phyloP scores from a whole-genome alignment of 2,329 filamentous ascomycete genomes.

The Rachicladosporium sp. region DNA sequence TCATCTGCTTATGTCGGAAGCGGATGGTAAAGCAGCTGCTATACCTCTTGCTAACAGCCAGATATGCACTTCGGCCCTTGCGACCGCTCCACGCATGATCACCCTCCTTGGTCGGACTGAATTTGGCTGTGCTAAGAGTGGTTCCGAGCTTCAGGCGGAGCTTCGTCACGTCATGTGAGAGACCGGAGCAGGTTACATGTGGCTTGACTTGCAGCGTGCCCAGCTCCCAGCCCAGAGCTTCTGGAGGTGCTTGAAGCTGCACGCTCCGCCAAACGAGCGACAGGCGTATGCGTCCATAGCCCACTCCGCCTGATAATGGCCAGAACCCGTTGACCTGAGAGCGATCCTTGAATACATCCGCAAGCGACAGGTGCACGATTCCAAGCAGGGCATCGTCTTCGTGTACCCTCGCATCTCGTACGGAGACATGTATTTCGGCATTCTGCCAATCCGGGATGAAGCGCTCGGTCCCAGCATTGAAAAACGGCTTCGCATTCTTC shows the following conservation, averaged over 20 bases:
- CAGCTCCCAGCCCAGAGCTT: slow-evolving; percentile 56
- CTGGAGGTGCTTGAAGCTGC: slow-evolving; percentile 46
- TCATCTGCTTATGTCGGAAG: slow-evolving; percentile 43
- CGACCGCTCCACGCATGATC: slow-evolving; percentile 41
- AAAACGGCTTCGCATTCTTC: slow-evolving; percentile 66
- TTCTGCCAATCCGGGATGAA: slow-evolving; percentile 58
- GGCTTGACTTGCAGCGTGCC: slow-evolving; percentile 56
- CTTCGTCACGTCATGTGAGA: slow-evolving; percentile 37
- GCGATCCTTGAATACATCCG: slow-evolving; percentile 47
- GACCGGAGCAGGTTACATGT: slow-evolving; percentile 35
- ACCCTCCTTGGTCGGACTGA: slow-evolving; percentile 35
- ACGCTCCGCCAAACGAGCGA: slow-evolving; percentile 64
- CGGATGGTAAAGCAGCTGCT: slow-evolving; percentile 43
- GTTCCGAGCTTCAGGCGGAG: slow-evolving; percentile 48
- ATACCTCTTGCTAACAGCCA: slow-evolving; percentile 52
- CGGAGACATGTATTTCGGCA: slow-evolving; percentile 54
- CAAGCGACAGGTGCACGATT: slow-evolving; percentile 55
- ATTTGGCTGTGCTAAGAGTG: slow-evolving; percentile 45
- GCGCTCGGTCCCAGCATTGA: slow-evolving; percentile 63
- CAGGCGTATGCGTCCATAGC: slow-evolving; percentile 55
- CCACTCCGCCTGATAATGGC: slow-evolving; percentile 59
- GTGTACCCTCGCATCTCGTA: slow-evolving; percentile 54
- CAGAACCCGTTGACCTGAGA: slow-evolving; percentile 55
- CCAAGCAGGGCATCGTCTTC: slow-evolving; percentile 60
- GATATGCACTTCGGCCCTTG: slow-evolving; percentile 31